phyloP scores from a whole-genome alignment of 805 yeast species.

The Ogataea corticis region DNA sequence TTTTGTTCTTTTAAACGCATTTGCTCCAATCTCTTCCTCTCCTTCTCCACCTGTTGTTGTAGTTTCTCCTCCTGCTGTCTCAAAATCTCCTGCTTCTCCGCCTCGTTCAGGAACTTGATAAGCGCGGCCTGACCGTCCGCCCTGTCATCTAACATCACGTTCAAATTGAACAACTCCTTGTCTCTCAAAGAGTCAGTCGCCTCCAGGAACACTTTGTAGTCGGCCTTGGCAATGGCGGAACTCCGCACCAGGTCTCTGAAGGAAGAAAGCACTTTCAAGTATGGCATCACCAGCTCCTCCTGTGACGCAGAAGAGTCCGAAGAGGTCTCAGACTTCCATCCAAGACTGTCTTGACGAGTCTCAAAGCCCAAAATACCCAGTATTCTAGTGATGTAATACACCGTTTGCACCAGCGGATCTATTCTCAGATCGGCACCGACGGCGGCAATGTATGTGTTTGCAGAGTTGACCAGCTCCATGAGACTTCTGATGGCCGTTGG shows the following conservation, averaged over 20 bases:
- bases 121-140: constrained; percentile 75
- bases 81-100: constrained; percentile 67
- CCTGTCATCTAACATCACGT: constrained; percentile 88
- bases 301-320: constrained; percentile 26
- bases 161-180: constrained; percentile 67
- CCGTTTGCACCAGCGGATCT: constrained; percentile 65
- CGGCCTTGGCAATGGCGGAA: constrained; percentile 63
- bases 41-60: constrained; percentile 39
- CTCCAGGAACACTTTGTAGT: constrained; percentile 54
- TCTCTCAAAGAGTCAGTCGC: constrained; percentile 77
- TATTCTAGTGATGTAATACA: constrained; percentile 70
- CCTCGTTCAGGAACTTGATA: constrained; percentile 71
- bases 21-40: constrained; percentile 54
- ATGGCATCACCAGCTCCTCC: constrained; percentile 81
- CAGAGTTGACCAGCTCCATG: constrained; percentile 64
- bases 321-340: constrained; percentile 63
- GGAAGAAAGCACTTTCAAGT: constrained; percentile 68
- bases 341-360: constrained; percentile 65
- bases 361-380: constrained; percentile 76
- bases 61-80: constrained; percentile 61
- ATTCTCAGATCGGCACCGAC: constrained; percentile 53
- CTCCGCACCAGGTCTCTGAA: constrained; percentile 83
- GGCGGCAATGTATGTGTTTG: constrained; percentile 72
- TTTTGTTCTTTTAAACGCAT: constrained; percentile 61
- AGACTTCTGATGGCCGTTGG: constrained; percentile 70